Base-by-base conservation (phyloP, 2,329 filamentous ascomycete genomes). In the Xylariaceae sp. region DNA sequence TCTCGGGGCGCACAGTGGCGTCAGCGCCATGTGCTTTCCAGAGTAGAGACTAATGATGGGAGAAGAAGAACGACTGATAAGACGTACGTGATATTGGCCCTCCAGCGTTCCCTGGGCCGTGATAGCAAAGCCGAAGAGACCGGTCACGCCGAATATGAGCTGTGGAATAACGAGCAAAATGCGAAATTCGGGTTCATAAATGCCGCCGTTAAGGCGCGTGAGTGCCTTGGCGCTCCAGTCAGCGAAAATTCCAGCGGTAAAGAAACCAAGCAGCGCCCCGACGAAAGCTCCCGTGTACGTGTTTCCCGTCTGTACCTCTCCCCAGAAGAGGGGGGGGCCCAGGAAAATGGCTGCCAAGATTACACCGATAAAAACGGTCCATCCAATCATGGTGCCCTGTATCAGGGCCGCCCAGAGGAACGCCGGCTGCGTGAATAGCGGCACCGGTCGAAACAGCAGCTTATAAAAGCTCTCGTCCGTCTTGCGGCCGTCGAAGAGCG, bases 181-280 rank as follows among this genome's bases (percentile, higher is more conserved):
- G 15, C 92, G 83, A 70, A 96, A 97, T 69, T 97, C 93, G 1
- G 93, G 92, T 72, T 97, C 92, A 68, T 95, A 96, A 50, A 91
- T 80, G 43, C 92, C 92, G 11, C 79, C 78, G 73, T 97, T 97
- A 57, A 79, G 77, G 51, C 80, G 81, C 16, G 91, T 92, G 75
- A 96, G 79, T 40, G 76, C 76, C 47, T 80, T 84, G 29, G 88
- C 89, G 48, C 82, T 86, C 71, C 80, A 85, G 70, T 97, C 92
- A 15, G 89, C 82, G 21, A 95, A 70, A 0, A 86, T 55, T 7
- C 91, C 92, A 0, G 89, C 84, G n/a, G 96, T 71, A 15, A 84
- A 30, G 63, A 96, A 92, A 4, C 92, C 92, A 3, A 88, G 54
- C 2, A 96, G 69, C 3, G 92, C 90, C 15, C 93, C 93, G 48